Percentiles rank a stretch among this genome's conserved stretches.
These are phyloP conservation scores for Trichoderma aggressivum DNA, from an alignment of 2,329 filamentous ascomycete genomes.

Conservation along the genomic window DNA sequence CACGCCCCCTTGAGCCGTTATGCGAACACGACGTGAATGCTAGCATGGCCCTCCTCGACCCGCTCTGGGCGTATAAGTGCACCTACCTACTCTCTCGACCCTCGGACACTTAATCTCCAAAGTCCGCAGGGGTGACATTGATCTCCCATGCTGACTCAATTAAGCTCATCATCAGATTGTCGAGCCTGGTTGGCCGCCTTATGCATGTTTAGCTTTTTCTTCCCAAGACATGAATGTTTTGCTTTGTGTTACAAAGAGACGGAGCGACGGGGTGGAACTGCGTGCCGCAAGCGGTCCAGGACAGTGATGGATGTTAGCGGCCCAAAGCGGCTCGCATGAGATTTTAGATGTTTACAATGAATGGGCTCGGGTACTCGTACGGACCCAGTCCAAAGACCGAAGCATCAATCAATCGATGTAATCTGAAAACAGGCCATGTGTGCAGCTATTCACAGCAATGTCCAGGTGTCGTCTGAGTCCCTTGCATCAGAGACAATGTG, in stretches of 20 bases:
- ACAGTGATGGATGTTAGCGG: not conserved
- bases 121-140: not conserved
- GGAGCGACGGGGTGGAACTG: conserved; percentile 5
- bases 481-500: not conserved
- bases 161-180: conserved; percentile 11
- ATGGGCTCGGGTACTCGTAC: not conserved
- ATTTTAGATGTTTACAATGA: not conserved
- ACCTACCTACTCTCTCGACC: not conserved
- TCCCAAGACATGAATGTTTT: not conserved
- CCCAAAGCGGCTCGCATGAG: not conserved
- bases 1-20: not conserved
- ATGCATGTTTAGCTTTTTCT: not conserved
- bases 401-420: not conserved
- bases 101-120: conserved; percentile 12
- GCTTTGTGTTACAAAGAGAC: not conserved
- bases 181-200: conserved; percentile 9
- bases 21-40: not conserved
- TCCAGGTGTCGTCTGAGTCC: not conserved
- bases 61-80: conserved; percentile 3
- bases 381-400: not conserved
- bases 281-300: not conserved
- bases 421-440: not conserved
- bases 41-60: not conserved
- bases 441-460: conserved; percentile 8
- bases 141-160: not conserved